Conservation (phyloP, 2,329 filamentous ascomycete genomes). For the Cladosporium sp. region DNA sequence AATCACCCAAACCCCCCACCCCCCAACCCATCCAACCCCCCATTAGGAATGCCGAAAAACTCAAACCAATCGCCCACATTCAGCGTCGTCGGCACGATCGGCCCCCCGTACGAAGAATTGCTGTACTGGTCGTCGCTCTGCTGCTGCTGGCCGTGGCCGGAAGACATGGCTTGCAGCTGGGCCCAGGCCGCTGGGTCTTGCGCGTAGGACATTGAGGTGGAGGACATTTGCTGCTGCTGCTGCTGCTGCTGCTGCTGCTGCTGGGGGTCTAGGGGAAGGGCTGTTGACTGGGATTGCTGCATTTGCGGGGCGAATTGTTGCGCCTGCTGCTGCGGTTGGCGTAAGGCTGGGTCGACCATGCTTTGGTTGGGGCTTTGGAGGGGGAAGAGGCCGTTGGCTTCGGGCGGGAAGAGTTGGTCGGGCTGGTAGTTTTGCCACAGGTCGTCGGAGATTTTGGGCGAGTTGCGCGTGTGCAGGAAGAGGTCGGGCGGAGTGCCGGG, state of each 20-base stretch:
- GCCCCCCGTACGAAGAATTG: constrained; percentile 66
- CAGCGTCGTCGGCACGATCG: constrained; percentile 82
- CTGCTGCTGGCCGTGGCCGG: constrained; percentile 49
- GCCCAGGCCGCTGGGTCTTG: constrained; percentile 51
- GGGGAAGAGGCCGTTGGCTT: constrained; percentile 68
- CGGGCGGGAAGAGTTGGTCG: constrained; percentile 93
- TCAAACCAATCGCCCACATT: constrained; percentile 92
- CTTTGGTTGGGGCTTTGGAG: constrained; percentile 60
- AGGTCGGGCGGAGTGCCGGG: constrained; percentile 88
- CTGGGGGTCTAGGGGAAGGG: constrained; percentile 6
- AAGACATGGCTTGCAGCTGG: constrained; percentile 54
- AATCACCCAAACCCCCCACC: constrained; percentile 2
- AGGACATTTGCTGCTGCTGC: too few relatives aligned
- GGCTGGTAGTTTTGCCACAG: constrained; percentile 99
- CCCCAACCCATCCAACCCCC: constrained; percentile 29
- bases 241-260: too few relatives aligned
- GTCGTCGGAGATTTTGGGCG: constrained; percentile 87
- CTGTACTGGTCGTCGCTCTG: constrained; percentile 77
- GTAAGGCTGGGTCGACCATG: constrained; percentile 66
- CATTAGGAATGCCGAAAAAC: constrained; percentile 42
- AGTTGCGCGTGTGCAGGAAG: constrained; percentile 90
- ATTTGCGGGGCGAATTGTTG: constrained; percentile 16
- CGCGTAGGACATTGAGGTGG: constrained; percentile 14
- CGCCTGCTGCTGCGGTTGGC: constrained; percentile 32
- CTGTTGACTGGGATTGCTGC: constrained; percentile 13